Percentiles rank a stretch among this genome's conserved stretches.
Conservation (phyloP, 2,329 filamentous ascomycete genomes). For the Verticillium nonalfalfae region DNA sequence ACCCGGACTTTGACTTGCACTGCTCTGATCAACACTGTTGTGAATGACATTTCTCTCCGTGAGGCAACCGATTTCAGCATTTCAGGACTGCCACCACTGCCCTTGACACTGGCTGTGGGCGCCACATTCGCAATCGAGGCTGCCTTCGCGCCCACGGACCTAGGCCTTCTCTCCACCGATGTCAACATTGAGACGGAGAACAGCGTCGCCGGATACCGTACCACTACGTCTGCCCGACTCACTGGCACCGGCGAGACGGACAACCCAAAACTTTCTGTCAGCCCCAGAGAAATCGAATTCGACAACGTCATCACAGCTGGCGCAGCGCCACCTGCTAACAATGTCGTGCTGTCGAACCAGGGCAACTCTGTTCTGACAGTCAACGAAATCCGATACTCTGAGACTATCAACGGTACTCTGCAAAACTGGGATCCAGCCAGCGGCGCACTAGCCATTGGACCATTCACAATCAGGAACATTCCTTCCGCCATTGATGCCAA, state of each 20-base stretch:
- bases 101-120: constrained; percentile 24
- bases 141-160: constrained; percentile 34
- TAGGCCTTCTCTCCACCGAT: constrained; percentile 42
- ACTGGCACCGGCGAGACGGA: constrained; percentile 42
- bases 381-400: constrained; percentile 34
- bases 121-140: constrained; percentile 34
- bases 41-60: constrained; percentile 30
- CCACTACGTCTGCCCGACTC: constrained; percentile 37
- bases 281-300: constrained; percentile 42
- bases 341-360: constrained; percentile 40
- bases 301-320: constrained; percentile 39
- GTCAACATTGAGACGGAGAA: constrained; percentile 43
- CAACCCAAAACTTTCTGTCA: constrained; percentile 36
- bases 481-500: constrained; percentile 36
- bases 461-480: constrained; percentile 41
- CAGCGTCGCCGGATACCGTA: constrained; percentile 35
- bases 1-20: constrained; percentile 36
- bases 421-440: constrained; percentile 26
- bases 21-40: constrained; percentile 34
- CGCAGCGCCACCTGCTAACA: constrained; percentile 30
- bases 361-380: constrained; percentile 41
- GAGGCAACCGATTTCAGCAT: constrained; percentile 28
- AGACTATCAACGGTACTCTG: constrained; percentile 36
- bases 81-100: constrained; percentile 22
- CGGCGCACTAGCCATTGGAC: constrained; percentile 30